Evolutionary conservation across 305 asterid species (phyloP).

Genomic region (Andrographis paniculata): DNA sequence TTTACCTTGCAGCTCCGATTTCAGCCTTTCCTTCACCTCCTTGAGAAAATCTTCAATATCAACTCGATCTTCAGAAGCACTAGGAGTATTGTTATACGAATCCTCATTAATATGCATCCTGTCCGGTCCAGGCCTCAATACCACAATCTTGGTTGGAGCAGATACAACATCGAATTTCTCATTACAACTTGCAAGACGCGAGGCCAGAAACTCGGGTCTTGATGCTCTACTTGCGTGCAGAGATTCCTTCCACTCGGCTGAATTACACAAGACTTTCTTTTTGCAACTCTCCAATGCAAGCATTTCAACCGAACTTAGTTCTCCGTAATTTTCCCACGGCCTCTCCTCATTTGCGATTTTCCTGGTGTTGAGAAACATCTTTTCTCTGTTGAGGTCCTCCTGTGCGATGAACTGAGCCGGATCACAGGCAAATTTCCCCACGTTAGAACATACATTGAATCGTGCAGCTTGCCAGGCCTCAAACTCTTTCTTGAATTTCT

Average conservation of each 20-base stretch:
- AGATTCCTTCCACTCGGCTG: constrained; percentile 29
- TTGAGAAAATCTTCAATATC: constrained; percentile 77
- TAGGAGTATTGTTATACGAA: constrained; percentile 72
- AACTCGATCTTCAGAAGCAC: constrained; percentile 57
- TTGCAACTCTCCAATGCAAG: constrained; percentile 23
- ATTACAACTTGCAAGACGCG: constrained; percentile 23
- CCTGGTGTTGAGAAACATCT: constrained; percentile 41
- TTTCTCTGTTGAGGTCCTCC: constrained; percentile 74
- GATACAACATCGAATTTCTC: constrained; percentile 26
- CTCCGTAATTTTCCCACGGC: constrained; percentile 21
- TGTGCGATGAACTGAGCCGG: constrained; percentile 71
- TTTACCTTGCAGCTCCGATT: constrained; percentile 67
- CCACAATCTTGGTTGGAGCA: constrained; percentile 65
- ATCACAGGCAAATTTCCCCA: constrained; percentile 34
- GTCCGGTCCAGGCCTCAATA: constrained; percentile 79
- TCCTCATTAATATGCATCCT: constrained; percentile 36
- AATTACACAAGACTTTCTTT: constrained; percentile 20
- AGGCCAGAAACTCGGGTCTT: constrained; percentile 25
- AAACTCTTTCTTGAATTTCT: constrained; percentile 89
- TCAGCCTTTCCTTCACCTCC: constrained; percentile 89
- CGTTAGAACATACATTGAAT: constrained; percentile 51
- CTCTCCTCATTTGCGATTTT: constrained; percentile 24
- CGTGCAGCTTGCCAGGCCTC: constrained; percentile 88
- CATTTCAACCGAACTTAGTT: constrained; percentile 23
- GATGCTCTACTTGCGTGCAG: constrained; percentile 24